Evolutionary conservation across 2,329 filamentous ascomycete species (phyloP).

Genomic region (Epichloe gansuensis): DNA sequence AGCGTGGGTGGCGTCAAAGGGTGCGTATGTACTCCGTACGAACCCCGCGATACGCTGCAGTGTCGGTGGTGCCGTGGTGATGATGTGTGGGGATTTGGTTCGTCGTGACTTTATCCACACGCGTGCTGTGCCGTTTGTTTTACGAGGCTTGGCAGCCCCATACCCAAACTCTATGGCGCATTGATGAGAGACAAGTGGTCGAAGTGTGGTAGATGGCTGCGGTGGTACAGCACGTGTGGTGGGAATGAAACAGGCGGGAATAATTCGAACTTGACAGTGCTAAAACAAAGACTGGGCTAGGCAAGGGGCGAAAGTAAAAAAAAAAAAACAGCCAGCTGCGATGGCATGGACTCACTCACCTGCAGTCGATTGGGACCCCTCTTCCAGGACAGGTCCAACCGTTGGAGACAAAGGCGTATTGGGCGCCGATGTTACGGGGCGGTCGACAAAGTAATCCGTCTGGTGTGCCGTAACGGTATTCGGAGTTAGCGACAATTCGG

Average conservation of each 20-base stretch:
- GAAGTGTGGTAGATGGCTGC: background rate
- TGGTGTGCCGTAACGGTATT: constrained; percentile 9
- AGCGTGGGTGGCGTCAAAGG: constrained; percentile 2
- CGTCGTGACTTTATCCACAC: constrained; percentile 1
- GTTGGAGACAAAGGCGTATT: constrained; percentile 13
- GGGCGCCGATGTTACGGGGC: constrained; percentile 14
- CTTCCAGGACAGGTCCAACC: constrained; percentile 3
- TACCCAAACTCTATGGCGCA: background rate
- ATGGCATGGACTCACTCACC: background rate
- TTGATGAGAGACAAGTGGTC: background rate
- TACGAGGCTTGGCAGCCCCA: background rate
- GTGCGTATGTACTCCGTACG: background rate
- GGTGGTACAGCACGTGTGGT: background rate
- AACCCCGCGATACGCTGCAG: background rate
- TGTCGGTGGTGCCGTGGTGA: background rate
- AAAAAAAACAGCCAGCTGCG: background rate
- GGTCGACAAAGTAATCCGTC: constrained; percentile 19
- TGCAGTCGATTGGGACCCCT: background rate
- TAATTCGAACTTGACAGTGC: background rate
- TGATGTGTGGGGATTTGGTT: background rate
- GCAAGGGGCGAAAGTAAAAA: background rate
- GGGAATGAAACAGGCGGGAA: background rate
- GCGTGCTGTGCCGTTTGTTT: background rate
- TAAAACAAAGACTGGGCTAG: background rate
- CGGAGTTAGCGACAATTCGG: constrained; percentile 27